These are phyloP conservation scores for Solanum ahanhuiri DNA, from an alignment of 257 asterid species.

Conservation along the genomic window DNA sequence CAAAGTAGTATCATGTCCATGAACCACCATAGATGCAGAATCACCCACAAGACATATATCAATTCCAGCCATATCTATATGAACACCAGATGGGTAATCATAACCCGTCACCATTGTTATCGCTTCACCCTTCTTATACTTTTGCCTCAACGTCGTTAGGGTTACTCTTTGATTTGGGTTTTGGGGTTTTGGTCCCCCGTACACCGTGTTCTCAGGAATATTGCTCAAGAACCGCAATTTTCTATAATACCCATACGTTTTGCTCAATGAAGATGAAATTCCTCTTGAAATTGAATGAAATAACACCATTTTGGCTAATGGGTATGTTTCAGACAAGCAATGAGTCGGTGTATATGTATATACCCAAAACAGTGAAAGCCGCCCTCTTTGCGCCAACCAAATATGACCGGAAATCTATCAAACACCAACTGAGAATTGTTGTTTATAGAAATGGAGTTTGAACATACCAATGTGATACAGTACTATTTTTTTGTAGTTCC, in stretches of 20 bases:
- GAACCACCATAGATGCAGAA: slow-evolving; percentile 97
- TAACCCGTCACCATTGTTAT: slow-evolving; percentile 90
- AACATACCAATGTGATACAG: too few relatives aligned
- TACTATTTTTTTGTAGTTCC: too few relatives aligned
- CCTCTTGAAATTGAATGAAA: not conserved
- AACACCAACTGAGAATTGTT: not conserved
- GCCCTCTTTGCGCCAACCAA: not conserved
- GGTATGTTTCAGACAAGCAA: too few relatives aligned
- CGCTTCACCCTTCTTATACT: slow-evolving; percentile 54
- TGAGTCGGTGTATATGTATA: too few relatives aligned
- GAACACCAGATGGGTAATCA: slow-evolving; percentile 86
- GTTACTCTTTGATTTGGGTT: slow-evolving; percentile 59
- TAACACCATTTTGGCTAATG: too few relatives aligned
- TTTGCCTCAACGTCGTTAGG: slow-evolving; percentile 51
- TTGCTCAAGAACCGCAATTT: slow-evolving; percentile 47
- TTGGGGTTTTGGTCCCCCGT: slow-evolving; percentile 91
- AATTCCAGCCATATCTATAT: slow-evolving; percentile 68
- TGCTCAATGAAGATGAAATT: not conserved
- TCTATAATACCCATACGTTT: not conserved
- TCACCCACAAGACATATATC: slow-evolving; percentile 91
- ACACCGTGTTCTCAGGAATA: slow-evolving; percentile 63
- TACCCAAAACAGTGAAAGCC: not conserved
- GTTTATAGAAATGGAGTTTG: too few relatives aligned
- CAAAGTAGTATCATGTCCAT: slow-evolving; percentile 90
- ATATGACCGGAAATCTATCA: not conserved